Base-by-base conservation (phyloP, 352 stramenopile genomes). In the Thraustochytrium striatum region DNA sequence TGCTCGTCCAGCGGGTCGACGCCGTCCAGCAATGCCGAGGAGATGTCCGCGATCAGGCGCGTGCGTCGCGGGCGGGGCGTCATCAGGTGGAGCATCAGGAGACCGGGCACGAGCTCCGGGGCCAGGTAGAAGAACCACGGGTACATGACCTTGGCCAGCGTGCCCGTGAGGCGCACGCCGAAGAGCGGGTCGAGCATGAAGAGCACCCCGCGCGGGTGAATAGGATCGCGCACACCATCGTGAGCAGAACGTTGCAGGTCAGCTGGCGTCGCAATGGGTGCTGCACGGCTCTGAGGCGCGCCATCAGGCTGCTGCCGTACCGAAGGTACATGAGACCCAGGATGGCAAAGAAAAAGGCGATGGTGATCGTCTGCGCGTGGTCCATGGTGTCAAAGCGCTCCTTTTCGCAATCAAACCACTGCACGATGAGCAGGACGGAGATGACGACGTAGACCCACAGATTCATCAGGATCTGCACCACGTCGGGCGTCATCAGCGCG, bases 121-220 rank as follows among this genome's bases (percentile, higher is more conserved):
- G 78, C 55, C 32, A 57, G 35, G 35, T 81, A 81, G 33, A 81
- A 81, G 62, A 81, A 81, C 72, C 72, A 81, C 33, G 72, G 72
- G 38, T 81, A 81, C 38, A 73, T 58, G 36, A 72, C 62, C 50
- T 73, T 25, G 1, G 50, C 72, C 25, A 11, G 25, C 21, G n/a
- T 33, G 13, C 72, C 72, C 28, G 19, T 59, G 33, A 81, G 72
- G 13, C 38, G 50, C 8, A 43, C n/a, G 28, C 32, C 35, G 44
- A 80, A 72, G 16, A 72, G 38, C 19, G 72, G 72, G n/a, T 69
- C 50, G 9, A 72, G 33, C 39, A 80, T n/a, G 44, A 80, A 80
- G 36, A 80, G 72, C 33, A 80, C 36, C 9, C 65, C 65, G 52
- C 65, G 65, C 43, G 61, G 30, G 39, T 30, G 52, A 75, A 75